Conservation (phyloP, 2,329 filamentous ascomycete genomes). For the Trichophyton benhamiae region DNA sequence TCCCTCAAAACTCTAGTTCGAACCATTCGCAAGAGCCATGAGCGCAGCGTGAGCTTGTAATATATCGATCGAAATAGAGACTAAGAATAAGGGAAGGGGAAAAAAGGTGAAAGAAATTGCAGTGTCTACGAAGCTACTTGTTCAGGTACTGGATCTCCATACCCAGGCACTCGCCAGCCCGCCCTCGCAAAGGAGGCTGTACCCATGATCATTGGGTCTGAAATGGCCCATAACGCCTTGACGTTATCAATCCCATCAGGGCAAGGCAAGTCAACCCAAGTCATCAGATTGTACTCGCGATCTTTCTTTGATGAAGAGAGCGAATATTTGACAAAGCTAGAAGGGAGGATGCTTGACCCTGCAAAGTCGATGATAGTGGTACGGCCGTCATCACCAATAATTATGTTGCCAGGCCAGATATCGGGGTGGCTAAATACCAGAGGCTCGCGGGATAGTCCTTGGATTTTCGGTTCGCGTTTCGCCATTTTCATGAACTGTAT, state of each 20-base stretch:
- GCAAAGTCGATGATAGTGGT: not conserved
- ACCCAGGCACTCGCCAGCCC: not conserved
- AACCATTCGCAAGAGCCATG: no score
- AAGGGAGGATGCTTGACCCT: not conserved
- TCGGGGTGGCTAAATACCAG: not conserved
- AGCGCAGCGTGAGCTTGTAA: no score
- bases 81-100: no score
- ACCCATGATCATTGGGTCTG: not conserved
- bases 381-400: not conserved
- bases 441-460: not conserved
- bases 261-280: not conserved
- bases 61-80: no score
- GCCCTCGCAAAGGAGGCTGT: not conserved
- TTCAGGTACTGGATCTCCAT: not conserved
- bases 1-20: no score
- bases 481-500: not conserved
- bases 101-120: not conserved
- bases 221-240: not conserved
- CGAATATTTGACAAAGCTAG: not conserved
- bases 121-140: not conserved
- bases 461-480: not conserved
- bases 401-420: not conserved
- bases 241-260: not conserved
- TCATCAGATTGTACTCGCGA: not conserved
- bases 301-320: not conserved